Base-by-base conservation (phyloP, 148 eudicot genomes). In the Camellia sinensis region DNA sequence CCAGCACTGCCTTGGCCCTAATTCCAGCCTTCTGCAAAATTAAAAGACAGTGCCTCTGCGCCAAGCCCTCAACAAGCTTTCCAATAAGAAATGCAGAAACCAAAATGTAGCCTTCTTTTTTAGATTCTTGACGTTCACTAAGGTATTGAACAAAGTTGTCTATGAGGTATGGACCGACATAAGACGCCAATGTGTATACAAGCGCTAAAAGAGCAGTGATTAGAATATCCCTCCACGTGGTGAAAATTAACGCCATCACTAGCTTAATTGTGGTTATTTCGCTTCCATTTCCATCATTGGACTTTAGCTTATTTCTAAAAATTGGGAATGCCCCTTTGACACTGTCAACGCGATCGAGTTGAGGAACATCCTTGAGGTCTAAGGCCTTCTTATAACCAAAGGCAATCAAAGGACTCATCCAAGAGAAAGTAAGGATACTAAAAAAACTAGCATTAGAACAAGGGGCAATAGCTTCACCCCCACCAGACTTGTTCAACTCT, bases 331-430 rank as follows among this genome's bases (percentile, higher is more conserved):
- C 80, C 84, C 71, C 88, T 56, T 81, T 80, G 40, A 89, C 91
- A 52, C 85, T 81, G 68, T 90, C 89, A 57, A 62, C 75, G 14
- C 87, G 83, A 7, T 70, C 78, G 57, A 90, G 87, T 64, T 82
- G 84, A 81, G 93, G 93, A 77, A 90, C 90, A 77, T 90, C 93
- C 56, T 87, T 90, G 61, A 87, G 78, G 82, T 90, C 89, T 62
- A 90, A 69, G 15, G 82, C 77, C 80, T 90, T 90, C 80, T 82
- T 89, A 63, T 84, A 71, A 18, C 93, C 91, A 11, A 69, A 56
- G 43, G 84, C 69, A 41, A 89, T 80, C 50, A 90, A 69, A 71
- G 81, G 71, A 12, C 88, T 83, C 80, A 87, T 85, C 91, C 90
- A 90, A 73, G 89, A 68, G 78, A 90, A 90, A 54, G 87, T 84